Base-by-base conservation (phyloP, 768 basidiomycete species). In the Clitopilus passeckerianus region DNA sequence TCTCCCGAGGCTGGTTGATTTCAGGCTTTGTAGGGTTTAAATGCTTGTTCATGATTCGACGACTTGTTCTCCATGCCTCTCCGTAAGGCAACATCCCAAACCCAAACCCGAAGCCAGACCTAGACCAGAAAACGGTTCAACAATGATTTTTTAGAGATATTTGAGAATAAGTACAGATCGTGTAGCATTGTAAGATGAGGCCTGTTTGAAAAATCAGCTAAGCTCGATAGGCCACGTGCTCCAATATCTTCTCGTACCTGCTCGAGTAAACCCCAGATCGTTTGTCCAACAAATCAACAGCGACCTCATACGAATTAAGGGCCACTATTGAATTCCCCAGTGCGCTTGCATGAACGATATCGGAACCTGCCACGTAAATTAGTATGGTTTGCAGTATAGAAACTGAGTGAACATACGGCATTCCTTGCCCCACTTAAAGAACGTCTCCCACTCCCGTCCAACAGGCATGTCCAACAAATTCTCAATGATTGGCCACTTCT, bases 381-480 rank as follows among this genome's bases (percentile, higher is more conserved):
- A n/a, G n/a, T n/a, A n/a, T n/a, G n/a, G n/a, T n/a, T n/a, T n/a
- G n/a, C n/a, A n/a, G n/a, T n/a, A n/a, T n/a, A n/a, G n/a, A 23
- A 23, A 53, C 15, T 53, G 14, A n/a, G n/a, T 22, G 16, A 53
- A 23, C 53, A 12, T 53, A 53, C 33, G 12, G 16, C 23, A 24
- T 53, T 23, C 8, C 22, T 53, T 22, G 16, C 22, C 53, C 33
- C 78, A 79, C 34, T 68, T 57, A 12, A 74, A 66, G 62, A 76
- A 79, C 0, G 73, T 73, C 35, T 61, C 63, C 62, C 75, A 73
- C 53, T 74, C 72, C 44, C 72, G 61, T 35, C 68, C 66, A 53
- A 68, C 59, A 3, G 77, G 77, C 53, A 79, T 61, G 50, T 78
- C 74, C 30, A 68, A 46, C 10, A 77, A 57, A 61, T 76, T 78